phyloP scores from a whole-genome alignment of 495 filamentous ascomycete genomes.

The Penicillium arizonense region DNA sequence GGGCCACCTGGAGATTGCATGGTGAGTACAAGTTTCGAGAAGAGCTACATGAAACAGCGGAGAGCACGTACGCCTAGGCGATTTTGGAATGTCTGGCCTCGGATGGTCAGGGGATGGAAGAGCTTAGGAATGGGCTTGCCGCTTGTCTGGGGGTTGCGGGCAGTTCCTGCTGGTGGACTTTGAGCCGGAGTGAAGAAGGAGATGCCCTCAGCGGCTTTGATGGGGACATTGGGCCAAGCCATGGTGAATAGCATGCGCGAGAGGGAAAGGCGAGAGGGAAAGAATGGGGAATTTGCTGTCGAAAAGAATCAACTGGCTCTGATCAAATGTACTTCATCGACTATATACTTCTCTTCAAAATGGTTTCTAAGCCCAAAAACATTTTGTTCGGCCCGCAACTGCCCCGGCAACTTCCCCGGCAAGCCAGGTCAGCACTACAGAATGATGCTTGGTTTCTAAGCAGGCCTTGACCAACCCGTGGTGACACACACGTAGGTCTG shows the following conservation, averaged over 20 bases:
- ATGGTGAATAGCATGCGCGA: slow-evolving; percentile 35
- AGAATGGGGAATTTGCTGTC: too few relatives aligned
- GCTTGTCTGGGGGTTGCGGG: slow-evolving; percentile 57
- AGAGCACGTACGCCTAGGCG: slow-evolving; percentile 51
- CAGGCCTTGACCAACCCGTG: too few relatives aligned
- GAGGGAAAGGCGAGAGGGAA: too few relatives aligned
- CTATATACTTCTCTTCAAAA: too few relatives aligned
- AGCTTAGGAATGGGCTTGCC: slow-evolving; percentile 61
- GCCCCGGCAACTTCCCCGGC: too few relatives aligned
- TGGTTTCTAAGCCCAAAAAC: too few relatives aligned
- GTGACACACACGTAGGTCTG: too few relatives aligned
- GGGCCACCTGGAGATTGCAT: slow-evolving; percentile 49
- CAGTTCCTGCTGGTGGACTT: slow-evolving; percentile 61
- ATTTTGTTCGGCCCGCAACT: too few relatives aligned
- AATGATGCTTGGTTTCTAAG: too few relatives aligned
- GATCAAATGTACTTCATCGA: too few relatives aligned
- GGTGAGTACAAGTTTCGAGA: slow-evolving; percentile 7
- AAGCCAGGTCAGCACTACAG: too few relatives aligned
- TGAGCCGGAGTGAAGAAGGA: slow-evolving; percentile 71
- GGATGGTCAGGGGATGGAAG: slow-evolving; percentile 61
- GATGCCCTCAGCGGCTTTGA: slow-evolving; percentile 48
- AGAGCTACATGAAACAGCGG: not conserved
- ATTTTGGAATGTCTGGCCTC: slow-evolving; percentile 59
- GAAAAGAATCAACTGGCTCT: too few relatives aligned
- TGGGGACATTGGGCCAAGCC: slow-evolving; percentile 37